phyloP scores from a whole-genome alignment of 257 asterid genomes.

The Solanum microdontum region DNA sequence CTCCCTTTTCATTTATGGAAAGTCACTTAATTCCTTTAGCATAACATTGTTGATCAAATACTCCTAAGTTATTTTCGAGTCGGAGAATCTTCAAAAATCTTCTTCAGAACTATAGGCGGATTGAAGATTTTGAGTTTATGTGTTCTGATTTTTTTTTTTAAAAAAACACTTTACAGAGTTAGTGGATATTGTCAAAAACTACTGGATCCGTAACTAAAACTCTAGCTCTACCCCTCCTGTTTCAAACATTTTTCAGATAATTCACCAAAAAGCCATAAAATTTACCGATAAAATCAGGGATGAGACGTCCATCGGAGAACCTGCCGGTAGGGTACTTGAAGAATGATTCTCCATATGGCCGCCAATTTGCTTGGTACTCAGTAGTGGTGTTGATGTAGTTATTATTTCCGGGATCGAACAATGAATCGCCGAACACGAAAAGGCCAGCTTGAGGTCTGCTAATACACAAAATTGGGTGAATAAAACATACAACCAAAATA shows the following conservation, averaged over 20 bases:
- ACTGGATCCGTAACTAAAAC: fast-evolving
- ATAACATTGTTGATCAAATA: too few species aligned
- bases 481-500: neutral
- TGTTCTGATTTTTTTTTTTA: too few species aligned
- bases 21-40: too few species aligned
- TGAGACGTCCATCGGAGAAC: neutral
- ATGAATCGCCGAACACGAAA: neutral
- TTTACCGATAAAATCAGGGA: neutral
- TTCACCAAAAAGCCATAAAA: neutral
- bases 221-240: neutral
- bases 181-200: neutral
- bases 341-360: neutral
- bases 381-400: neutral
- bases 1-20: too few species aligned
- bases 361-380: neutral
- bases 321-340: neutral
- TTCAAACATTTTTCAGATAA: neutral
- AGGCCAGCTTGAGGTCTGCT: neutral
- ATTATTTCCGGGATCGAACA: neutral
- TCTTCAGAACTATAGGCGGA: neutral
- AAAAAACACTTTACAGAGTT: neutral
- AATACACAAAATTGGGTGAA: neutral
- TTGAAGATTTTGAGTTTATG: neutral
- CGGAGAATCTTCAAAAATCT: neutral
- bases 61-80: neutral